A percentile compares a stretch with the other conserved stretches of the same genome.
phyloP scores from a whole-genome alignment of 179 eudicot genomes.

The Carnegiea gigantea region DNA sequence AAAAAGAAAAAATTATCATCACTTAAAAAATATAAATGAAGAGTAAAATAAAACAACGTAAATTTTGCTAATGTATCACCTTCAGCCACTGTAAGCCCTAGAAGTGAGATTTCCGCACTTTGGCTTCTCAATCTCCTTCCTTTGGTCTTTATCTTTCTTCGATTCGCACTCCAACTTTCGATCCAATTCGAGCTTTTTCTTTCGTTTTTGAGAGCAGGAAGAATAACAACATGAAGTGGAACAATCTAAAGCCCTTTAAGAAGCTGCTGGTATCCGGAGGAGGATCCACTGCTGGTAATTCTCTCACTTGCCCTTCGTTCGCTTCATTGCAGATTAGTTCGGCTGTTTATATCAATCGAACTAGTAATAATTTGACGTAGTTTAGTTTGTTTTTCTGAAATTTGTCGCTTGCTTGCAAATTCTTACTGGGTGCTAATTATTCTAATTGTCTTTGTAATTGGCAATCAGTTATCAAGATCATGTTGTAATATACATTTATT shows the following conservation, averaged over 20 bases:
- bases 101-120: neutral
- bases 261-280: conserved; percentile 28
- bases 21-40: no score
- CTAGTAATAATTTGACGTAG: neutral
- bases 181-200: neutral
- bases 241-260: conserved; percentile 35
- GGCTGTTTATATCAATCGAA: neutral
- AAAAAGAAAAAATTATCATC: no score
- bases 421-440: neutral
- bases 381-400: neutral
- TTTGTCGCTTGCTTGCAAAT: neutral
- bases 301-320: neutral
- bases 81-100: neutral
- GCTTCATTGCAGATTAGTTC: neutral
- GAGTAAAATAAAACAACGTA: no score
- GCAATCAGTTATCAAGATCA: neutral
- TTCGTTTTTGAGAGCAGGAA: neutral
- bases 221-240: conserved; percentile 30
- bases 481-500: conserved; percentile 2
- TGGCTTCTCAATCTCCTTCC: neutral
- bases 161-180: neutral
- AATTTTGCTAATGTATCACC: neutral
- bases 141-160: neutral
- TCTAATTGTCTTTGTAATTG: neutral
- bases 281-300: conserved; percentile 40